Base-by-base conservation (phyloP, 768 basidiomycete genomes). In the Serpula lacrymans region DNA sequence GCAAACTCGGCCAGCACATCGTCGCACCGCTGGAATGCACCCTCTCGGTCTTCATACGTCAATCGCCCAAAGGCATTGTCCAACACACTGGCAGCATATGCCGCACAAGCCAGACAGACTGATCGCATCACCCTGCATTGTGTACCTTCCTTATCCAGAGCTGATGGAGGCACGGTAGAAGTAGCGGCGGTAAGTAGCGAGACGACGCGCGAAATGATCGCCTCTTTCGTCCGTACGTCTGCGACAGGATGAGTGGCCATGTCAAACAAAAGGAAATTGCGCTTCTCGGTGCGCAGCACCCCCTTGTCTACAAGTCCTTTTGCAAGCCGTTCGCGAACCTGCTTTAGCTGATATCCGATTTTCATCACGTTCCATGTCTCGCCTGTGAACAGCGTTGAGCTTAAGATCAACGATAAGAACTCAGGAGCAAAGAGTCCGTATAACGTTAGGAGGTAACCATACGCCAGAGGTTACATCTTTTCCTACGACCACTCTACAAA, bases 331-430 rank as follows among this genome's bases (percentile, higher is more conserved):
- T 99, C 95, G 33, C 95, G 85, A 28, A 98, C 95, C 67, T 97
- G 95, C 64, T 97, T 97, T 34, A 99, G 82, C 64, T 99, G 95
- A 66, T 91, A 99, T 17, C 94, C 94, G 40, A 99, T 98, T 68
- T 98, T 98, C 85, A 97, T 92, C 6, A 99, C 93, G 64, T 98
- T 99, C 95, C 95, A 99, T 34, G 95, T 98, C 69, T 99, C 95
- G 41, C 95, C 94, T 97, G 57, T 6, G 13, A 20, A 31, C n/a
- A 25, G 11, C 36, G 34, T n/a, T n/a, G n/a, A n/a, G n/a, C n/a
- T n/a, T n/a, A n/a, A n/a, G n/a, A n/a, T n/a, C n/a, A n/a, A n/a
- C n/a, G n/a, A n/a, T n/a, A n/a, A n/a, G n/a, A n/a, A n/a, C n/a
- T n/a, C n/a, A n/a, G n/a, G n/a, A n/a, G n/a, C n/a, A n/a, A n/a